Conservation (phyloP, 495 filamentous ascomycete species). For the Hyphodiscus hymeniophilus region DNA sequence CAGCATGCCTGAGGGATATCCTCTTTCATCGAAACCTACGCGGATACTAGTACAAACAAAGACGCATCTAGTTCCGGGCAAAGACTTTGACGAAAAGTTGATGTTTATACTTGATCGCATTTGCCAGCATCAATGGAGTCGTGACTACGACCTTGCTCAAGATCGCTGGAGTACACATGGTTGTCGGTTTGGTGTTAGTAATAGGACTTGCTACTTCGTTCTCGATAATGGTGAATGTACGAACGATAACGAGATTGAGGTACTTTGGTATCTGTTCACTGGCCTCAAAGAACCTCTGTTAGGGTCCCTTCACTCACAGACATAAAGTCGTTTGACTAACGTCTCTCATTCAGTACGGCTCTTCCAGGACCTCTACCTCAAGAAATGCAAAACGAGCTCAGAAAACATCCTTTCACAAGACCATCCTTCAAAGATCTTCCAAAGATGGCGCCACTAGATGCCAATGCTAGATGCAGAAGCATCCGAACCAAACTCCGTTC, state of each 20-base stretch:
- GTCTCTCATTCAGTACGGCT: neutral
- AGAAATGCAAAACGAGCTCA: neutral
- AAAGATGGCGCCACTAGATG: too few species aligned
- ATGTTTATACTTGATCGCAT: slow-evolving; percentile 12
- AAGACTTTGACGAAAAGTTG: slow-evolving; percentile 9
- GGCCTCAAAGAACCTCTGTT: slow-evolving; percentile 11
- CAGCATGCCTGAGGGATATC: too few species aligned
- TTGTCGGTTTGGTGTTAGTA: slow-evolving; percentile 10
- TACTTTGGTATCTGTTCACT: slow-evolving; percentile 18
- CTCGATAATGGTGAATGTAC: slow-evolving; percentile 16
- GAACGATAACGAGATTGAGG: slow-evolving; percentile 7
- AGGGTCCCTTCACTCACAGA: neutral
- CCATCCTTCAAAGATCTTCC: neutral
- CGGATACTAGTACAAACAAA: slow-evolving; percentile 15
- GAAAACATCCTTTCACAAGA: slow-evolving; percentile 1
- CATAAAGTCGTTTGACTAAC: neutral
- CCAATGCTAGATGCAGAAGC: neutral
- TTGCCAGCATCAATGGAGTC: slow-evolving; percentile 19
- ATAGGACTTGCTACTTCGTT: slow-evolving; percentile 15
- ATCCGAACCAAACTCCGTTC: neutral
- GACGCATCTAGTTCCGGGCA: slow-evolving; percentile 18
- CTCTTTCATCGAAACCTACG: too few species aligned
- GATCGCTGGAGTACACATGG: slow-evolving; percentile 9
- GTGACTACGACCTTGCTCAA: slow-evolving; percentile 11
- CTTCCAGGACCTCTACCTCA: neutral